Evolutionary conservation across 352 stramenopile genomes (phyloP), one percentile per base, ranked within the genome.

Genomic region (Globisporangium abappressorium): DNA sequence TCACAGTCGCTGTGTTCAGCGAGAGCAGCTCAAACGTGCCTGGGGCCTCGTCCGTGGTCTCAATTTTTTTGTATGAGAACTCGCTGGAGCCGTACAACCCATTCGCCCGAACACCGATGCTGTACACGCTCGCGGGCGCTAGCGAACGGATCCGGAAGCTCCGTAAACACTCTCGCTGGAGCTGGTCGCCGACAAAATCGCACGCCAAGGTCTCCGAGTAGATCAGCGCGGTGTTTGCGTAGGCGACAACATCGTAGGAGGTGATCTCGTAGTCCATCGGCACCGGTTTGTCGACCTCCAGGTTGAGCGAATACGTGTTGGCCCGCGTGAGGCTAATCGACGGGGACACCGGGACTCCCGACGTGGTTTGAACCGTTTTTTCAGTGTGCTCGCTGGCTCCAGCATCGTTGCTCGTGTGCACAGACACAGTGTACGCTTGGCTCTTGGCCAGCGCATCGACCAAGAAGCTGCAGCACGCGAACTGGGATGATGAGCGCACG

Each of bases 391-490:
- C 51, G 41, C 59, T 70, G 3, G 51, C 41, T 4, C 62, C 70
- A 9, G 57, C 68, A 33, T 69, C 66, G 33, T 90, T 89, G 43
- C 5, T 78, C 66, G 41, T 60, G 65, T 8, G 82, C 26, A 59
- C 72, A 34, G 62, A 54, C 20, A 89, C 57, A 7, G 57, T 34
- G 55, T 90, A 90, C 14, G 57, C 64, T 59, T 62, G 28, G 24
- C 59, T 70, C 0, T 63, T 24, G 4, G 67, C 11, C 34, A 90
- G 70, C 14, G 64, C 57, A 2, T 72, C 47, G 2, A 90, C 18
- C 0, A 78, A 2, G 2, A 89, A 72, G 18, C 59, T 74, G 65
- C 81, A 90, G 60, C 81, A 92, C 9, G 65, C 36, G 36, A 90
- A 85, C 36, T 71, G 64, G 0, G 58, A 69, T 1, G 58, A 70